These are phyloP conservation scores for Candida buenavistaensis DNA, from an alignment of 1,139 yeast genomes.

Conservation along the genomic window DNA sequence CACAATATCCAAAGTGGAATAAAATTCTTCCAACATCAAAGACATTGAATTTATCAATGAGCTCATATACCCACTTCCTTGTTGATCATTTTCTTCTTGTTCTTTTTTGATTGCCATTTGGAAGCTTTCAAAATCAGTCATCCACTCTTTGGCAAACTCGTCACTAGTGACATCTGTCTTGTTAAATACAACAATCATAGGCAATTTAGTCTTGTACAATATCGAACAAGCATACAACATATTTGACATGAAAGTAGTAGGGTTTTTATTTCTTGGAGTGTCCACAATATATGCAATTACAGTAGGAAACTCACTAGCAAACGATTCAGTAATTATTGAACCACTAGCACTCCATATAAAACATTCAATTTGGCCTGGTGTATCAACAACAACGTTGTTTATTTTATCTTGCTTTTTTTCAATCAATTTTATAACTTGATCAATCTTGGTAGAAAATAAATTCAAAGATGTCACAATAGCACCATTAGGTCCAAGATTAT, in stretches of 20 bases:
- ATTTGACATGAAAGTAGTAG: conserved; percentile 96
- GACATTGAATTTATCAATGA: conserved; percentile 94
- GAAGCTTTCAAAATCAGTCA: conserved; percentile 93
- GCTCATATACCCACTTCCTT: conserved; percentile 90
- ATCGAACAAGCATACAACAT: conserved; percentile 98
- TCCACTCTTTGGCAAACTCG: conserved; percentile 92
- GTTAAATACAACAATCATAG: conserved; percentile 95
- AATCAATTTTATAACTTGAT: conserved; percentile 84
- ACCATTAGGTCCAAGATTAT: conserved; percentile 95
- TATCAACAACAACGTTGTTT: conserved; percentile 82
- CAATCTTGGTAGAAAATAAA: conserved; percentile 90
- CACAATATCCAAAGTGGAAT: conserved; percentile 88
- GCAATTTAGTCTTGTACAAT: conserved; percentile 90
- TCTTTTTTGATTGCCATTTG: conserved; percentile 73
- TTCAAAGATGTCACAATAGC: conserved; percentile 96
- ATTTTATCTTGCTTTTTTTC: conserved; percentile 73
- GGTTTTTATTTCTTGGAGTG: conserved; percentile 91
- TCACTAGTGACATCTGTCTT: conserved; percentile 89
- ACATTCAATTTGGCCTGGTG: conserved; percentile 99
- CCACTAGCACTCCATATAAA: conserved; percentile 98
- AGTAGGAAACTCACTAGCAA: conserved; percentile 95
- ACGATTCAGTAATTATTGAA: conserved; percentile 91
- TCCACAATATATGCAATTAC: conserved; percentile 94
- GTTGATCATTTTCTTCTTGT: conserved; percentile 62
- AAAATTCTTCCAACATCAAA: conserved; percentile 93